A percentile compares a stretch with the other conserved stretches of the same genome.
These are phyloP conservation scores for Echium plantagineum DNA, from an alignment of 257 asterid species.

Conservation along the genomic window DNA sequence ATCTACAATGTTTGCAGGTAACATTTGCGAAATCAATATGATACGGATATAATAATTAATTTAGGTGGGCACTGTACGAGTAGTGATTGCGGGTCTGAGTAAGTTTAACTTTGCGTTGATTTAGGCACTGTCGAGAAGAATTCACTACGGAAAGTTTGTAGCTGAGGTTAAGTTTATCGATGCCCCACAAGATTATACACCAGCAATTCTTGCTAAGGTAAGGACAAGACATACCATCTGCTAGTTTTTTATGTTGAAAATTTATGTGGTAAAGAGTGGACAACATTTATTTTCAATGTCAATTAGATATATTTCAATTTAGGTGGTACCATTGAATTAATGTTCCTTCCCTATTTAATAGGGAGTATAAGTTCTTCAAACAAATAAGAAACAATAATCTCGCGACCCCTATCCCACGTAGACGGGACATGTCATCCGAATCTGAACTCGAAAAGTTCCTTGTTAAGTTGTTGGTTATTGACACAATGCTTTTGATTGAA, in stretches of 20 bases:
- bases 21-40: no score
- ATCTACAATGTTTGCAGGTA: slow-evolving; percentile 78
- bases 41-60: no score
- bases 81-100: background rate
- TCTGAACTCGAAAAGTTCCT: no score
- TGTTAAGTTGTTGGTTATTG: no score
- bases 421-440: no score
- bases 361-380: no score
- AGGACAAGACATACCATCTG: background rate
- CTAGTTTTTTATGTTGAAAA: background rate
- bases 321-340: no score
- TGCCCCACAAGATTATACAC: slow-evolving; percentile 44
- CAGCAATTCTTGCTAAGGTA: slow-evolving; percentile 65
- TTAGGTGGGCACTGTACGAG: no score
- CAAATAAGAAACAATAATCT: no score
- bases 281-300: background rate
- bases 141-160: slow-evolving; percentile 79
- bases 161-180: slow-evolving; percentile 82
- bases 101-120: background rate
- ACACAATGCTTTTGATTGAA: background rate
- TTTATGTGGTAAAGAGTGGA: background rate
- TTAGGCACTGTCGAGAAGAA: slow-evolving; percentile 77
- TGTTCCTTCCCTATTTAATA: no score
- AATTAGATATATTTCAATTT: background rate
- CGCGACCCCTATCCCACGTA: no score